These are phyloP conservation scores for Zymoseptoria crescenta DNA, from an alignment of 2,329 filamentous ascomycete genomes.

Conservation along the genomic window DNA sequence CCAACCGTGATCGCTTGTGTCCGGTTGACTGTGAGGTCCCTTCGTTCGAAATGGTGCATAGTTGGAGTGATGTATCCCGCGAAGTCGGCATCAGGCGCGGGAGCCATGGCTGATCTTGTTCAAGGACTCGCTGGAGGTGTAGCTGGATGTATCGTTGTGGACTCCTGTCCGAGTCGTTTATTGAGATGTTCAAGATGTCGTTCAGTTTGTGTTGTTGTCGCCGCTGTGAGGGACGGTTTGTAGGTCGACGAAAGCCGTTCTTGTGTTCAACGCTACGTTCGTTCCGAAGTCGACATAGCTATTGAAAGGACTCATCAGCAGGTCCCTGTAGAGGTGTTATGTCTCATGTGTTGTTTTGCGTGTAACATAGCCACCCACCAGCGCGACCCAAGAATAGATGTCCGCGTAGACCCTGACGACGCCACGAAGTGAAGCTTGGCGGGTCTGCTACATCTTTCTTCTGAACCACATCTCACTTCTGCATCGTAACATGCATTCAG, in stretches of 20 bases:
- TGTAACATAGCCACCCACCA: background rate
- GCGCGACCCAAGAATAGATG: background rate
- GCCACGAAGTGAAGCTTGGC: background rate
- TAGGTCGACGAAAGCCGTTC: background rate
- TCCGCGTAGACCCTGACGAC: background rate
- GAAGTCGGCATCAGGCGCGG: background rate
- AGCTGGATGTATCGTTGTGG: too few relatives aligned
- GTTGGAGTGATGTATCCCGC: background rate
- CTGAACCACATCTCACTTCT: background rate
- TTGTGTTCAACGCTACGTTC: background rate
- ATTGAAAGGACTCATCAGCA: background rate
- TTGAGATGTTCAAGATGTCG: background rate
- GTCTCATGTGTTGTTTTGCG: background rate
- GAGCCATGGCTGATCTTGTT: background rate
- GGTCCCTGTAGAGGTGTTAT: too few relatives aligned
- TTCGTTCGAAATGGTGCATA: conserved; percentile 34
- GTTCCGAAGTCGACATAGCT: background rate
- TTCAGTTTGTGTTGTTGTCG: background rate
- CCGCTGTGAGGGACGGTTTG: background rate
- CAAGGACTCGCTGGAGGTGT: too few relatives aligned
- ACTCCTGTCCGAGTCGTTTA: background rate
- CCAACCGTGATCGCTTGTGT: conserved; percentile 65
- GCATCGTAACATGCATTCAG: too few relatives aligned
- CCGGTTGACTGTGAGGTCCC: conserved; percentile 54
- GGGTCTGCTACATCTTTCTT: background rate